A percentile compares a stretch with the other conserved stretches of the same genome.
These are phyloP conservation scores for Paralagenidium karlingii DNA, from an alignment of 352 stramenopile species.

Conservation along the genomic window DNA sequence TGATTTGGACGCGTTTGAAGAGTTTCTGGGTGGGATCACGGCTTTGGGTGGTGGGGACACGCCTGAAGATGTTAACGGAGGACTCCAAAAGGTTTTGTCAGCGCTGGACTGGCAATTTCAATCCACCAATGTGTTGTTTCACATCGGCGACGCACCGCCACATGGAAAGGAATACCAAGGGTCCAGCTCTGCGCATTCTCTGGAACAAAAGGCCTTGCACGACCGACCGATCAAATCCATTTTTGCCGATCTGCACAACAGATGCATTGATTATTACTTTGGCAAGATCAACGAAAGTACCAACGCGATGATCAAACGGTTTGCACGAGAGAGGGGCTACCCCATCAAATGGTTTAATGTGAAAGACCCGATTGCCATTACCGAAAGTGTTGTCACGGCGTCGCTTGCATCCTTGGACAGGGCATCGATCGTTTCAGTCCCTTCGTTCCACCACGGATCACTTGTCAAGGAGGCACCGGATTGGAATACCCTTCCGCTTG, in stretches of 20 bases:
- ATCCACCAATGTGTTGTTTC: slow-evolving; percentile 18
- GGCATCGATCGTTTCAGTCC: no score
- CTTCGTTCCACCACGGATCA: no score
- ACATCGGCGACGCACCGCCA: slow-evolving; percentile 27
- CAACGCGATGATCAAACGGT: slow-evolving; percentile 18
- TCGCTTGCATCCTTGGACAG: slow-evolving; percentile 4
- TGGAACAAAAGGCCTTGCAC: no score
- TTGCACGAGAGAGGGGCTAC: no score
- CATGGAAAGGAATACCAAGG: slow-evolving; percentile 25
- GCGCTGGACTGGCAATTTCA: slow-evolving; percentile 11
- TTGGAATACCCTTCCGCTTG: no score
- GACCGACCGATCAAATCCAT: slow-evolving; percentile 4
- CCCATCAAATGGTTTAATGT: no score
- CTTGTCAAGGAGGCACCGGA: no score
- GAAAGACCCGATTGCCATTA: no score
- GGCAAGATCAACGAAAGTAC: slow-evolving; percentile 17
- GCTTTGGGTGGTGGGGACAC: slow-evolving; percentile 10
- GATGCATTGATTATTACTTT: slow-evolving; percentile 21
- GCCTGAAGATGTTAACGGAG: slow-evolving; percentile 26
- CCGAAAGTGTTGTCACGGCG: slow-evolving; percentile 10
- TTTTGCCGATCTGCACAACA: slow-evolving; percentile 1
- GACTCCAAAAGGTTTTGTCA: slow-evolving; percentile 10
- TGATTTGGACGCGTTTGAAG: slow-evolving; percentile 10
- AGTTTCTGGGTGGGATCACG: slow-evolving; percentile 12
- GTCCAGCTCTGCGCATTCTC: no score